Conservation (phyloP, 75 land plant species). For the Isoetes taiwanensis region DNA sequence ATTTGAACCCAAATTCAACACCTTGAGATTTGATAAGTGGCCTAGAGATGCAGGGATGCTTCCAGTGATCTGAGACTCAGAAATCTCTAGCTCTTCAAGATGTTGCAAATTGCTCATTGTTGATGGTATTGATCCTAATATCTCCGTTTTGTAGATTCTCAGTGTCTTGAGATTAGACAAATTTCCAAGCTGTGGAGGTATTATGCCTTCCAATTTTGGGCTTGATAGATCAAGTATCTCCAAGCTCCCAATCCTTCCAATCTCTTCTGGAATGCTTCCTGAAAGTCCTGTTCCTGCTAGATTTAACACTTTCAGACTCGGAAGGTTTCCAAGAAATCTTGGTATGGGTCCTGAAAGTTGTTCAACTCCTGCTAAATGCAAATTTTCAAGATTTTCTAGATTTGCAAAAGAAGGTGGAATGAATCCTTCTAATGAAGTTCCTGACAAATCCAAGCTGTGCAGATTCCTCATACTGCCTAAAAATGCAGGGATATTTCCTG, state of each 20-base stretch:
- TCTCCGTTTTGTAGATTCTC: slow-evolving; percentile 46
- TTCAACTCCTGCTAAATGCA: slow-evolving; percentile 51
- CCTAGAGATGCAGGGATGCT: slow-evolving; percentile 49
- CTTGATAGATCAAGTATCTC: slow-evolving; percentile 43
- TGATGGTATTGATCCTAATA: slow-evolving; percentile 61
- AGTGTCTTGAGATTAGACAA: slow-evolving; percentile 36
- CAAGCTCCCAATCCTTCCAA: slow-evolving; percentile 47
- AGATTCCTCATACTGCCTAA: slow-evolving; percentile 36
- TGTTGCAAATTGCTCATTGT: slow-evolving; percentile 49
- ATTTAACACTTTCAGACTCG: slow-evolving; percentile 27
- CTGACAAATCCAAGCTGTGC: slow-evolving; percentile 39
- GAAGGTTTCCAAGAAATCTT: slow-evolving; percentile 37
- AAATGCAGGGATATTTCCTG: slow-evolving; percentile 51
- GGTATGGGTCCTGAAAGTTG: slow-evolving; percentile 45
- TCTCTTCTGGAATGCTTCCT: slow-evolving; percentile 37
- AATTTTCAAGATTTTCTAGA: slow-evolving; percentile 28
- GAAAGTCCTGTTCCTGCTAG: slow-evolving; percentile 48
- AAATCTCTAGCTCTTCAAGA: slow-evolving; percentile 35
- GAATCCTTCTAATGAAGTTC: slow-evolving; percentile 39
- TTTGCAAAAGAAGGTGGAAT: slow-evolving; percentile 48
- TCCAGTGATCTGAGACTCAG: slow-evolving; percentile 49
- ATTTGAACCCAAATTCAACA: slow-evolving; percentile 48
- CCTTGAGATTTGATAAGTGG: slow-evolving; percentile 27
- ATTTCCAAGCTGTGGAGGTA: slow-evolving; percentile 54
- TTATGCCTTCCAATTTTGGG: slow-evolving; percentile 44